Evolutionary conservation across 106 monocot genomes (phyloP), one percentile per base, ranked within the genome.

Genomic region (Posidonia australis): DNA sequence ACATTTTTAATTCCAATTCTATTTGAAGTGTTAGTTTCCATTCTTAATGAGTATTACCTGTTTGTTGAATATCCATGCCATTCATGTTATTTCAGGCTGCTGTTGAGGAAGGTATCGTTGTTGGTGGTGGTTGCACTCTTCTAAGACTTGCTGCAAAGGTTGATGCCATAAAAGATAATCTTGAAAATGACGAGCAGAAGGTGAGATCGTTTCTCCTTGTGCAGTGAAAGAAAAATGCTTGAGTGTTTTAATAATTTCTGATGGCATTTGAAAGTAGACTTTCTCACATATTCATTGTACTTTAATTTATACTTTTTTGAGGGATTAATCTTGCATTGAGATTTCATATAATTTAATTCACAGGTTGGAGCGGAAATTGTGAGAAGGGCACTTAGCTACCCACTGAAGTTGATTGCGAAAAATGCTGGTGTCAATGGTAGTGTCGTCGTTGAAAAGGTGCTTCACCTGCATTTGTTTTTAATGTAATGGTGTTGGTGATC

Each of bases 61-160:
- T 26, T 64, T 17, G n/a, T 48, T 3, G 11, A 28, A 17, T 27
- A 29, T 31, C 23, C 17, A 31, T 12, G 14, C 1, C 10, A 48
- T 30, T 13, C 12, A 29, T 22, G 42, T 1, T 29, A 31, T 1
- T 60, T 31, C 70, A 92, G 92, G 85, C 92, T 62, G 88, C 92
- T 60, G 81, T 93, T 75, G 92, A 93, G 55, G 92, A 93, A 93
- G 92, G 92, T 64, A 85, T 88, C 75, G n/a, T n/a, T n/a, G n/a
- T 93, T 71, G 92, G 92, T 68, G 92, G 92, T 72, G 92, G 92
- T 48, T 93, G 92, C 75, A 70, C 76, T 67, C 67, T 93, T 52
- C 58, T 93, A 60, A 82, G 92, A 62, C 71, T 93, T 45, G 85
- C 92, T 12, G 51, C 27, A 16, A 80, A 80, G 62, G 80, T 80